Conservation (phyloP, 192 early-diverging fungal species). For the Rhizoclosmatium sp. region DNA sequence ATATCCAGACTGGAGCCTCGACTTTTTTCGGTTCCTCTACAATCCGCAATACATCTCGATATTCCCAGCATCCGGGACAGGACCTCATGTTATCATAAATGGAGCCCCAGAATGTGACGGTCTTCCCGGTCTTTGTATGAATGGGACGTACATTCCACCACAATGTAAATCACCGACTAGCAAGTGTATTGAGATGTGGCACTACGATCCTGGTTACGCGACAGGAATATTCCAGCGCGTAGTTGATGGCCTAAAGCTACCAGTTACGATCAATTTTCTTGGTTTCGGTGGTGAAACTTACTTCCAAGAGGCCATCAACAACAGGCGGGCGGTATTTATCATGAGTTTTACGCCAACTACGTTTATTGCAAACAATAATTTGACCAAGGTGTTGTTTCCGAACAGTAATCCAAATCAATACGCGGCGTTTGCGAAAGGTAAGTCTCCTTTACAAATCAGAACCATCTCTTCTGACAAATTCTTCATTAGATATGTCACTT, state of each 20-base stretch:
- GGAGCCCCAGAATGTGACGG: neutral
- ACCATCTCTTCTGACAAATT: neutral
- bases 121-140: neutral
- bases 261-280: neutral
- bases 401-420: neutral
- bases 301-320: neutral
- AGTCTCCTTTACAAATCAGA: neutral
- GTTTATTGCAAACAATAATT: constrained; percentile 12
- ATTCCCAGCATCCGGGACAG: neutral
- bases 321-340: neutral
- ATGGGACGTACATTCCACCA: constrained; percentile 2
- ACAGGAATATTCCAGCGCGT: neutral
- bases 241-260: neutral
- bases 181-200: no score
- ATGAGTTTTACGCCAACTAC: constrained; percentile 17
- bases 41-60: neutral
- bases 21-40: constrained; percentile 28
- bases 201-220: no score
- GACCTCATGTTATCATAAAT: neutral
- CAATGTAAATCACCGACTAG: no score
- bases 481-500: neutral
- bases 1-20: constrained; percentile 16
- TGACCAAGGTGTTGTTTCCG: constrained; percentile 17
- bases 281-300: neutral
- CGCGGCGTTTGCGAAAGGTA: neutral